Base-by-base conservation (phyloP, 495 filamentous ascomycete species). In the Chaetomidium leptoderma region DNA sequence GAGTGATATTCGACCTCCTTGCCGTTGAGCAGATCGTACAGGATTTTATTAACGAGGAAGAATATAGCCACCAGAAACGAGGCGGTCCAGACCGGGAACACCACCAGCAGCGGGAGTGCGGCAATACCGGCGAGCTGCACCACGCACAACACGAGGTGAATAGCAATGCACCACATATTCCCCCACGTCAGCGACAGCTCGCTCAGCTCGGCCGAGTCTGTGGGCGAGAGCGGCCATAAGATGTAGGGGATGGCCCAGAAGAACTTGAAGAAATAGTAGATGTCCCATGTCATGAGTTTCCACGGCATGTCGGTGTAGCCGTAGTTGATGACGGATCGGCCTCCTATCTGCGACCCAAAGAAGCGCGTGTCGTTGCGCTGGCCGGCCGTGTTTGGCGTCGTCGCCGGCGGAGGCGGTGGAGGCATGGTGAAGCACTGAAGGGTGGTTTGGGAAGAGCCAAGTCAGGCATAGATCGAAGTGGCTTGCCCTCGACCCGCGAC, bases 281-380 rank as follows among this genome's bases (percentile, higher is more conserved):
- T 58, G 55, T 88, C 85, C 50, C 70, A 74, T 55, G 67, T 72
- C 23, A 86, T 71, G 40, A 87, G 70, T 40, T 57, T 69, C 69
- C 78, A 73, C 4, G 85, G 85, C 46, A 80, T 74, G 42, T 80
- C 78, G n/a, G 85, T 87, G 64, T 87, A 86, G 44, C 70, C 70
- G 63, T 78, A 78, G 57, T 74, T 77, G 59, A 76, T 76, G 51
- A 76, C 69, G 6, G 71, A 67, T 54, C 70, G 63, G 51, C 73
- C 74, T n/a, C 79, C 79, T 39, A 80, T 67, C 58, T 82, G 79
- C 1, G 78, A 82, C 57, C 73, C 73, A 63, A 77, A 76, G 67
- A 81, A 81, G 29, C 43, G 59, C 24, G 60, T 67, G 30, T 48
- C 26, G 61, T 49, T 65, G 47, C 13, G 7, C 2, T 14, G 26